phyloP scores from a whole-genome alignment of 2,329 filamentous ascomycete genomes.

The Ambrosiella beaveri region DNA sequence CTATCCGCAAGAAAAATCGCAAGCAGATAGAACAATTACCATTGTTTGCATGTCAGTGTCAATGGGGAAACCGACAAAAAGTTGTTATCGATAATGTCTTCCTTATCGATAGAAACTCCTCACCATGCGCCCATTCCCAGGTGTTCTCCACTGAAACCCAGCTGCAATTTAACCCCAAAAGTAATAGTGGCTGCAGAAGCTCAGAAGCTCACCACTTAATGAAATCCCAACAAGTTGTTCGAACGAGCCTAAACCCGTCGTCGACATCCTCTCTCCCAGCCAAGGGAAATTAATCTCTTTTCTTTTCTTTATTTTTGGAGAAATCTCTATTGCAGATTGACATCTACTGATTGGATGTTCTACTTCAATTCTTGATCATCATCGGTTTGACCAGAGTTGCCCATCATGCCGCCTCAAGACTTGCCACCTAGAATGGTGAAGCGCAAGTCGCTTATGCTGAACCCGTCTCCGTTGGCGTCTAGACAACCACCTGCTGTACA shows the following conservation, averaged over 20 bases:
- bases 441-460: neutral
- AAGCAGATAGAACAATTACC: neutral
- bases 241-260: neutral
- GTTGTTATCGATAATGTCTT: conserved; percentile 8
- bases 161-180: neutral
- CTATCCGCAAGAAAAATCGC: neutral
- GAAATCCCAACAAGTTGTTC: neutral
- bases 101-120: conserved; percentile 7
- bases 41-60: conserved; percentile 1
- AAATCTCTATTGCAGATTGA: neutral
- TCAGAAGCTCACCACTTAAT: neutral
- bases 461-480: neutral
- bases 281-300: no score
- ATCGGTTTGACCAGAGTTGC: neutral
- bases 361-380: neutral
- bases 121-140: neutral
- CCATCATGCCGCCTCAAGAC: conserved; percentile 21
- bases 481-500: neutral
- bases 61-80: conserved; percentile 10
- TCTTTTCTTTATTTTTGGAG: neutral
- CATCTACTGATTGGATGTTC: neutral
- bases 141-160: neutral
- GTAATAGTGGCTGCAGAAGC: neutral
- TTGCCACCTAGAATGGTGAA: neutral
- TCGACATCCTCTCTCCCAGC: neutral